A percentile compares a stretch with the other conserved stretches of the same genome.
Evolutionary conservation across 441 rosid genomes (phyloP).

Genomic region (Eutrema salsugineum): DNA sequence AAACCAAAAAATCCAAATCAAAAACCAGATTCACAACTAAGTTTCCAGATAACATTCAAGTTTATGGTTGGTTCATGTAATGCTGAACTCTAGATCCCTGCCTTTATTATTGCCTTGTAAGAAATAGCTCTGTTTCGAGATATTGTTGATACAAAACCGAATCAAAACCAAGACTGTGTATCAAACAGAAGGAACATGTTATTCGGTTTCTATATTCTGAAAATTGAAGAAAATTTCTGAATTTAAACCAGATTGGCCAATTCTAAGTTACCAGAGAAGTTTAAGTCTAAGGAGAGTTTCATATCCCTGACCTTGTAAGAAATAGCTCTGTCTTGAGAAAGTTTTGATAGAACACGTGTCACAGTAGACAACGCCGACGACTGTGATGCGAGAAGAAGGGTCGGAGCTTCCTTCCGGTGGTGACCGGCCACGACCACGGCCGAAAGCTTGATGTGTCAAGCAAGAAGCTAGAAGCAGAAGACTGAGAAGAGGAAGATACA

Average conservation of each 20-base stretch:
- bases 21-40: not conserved
- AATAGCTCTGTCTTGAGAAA: slow-evolving; percentile 61
- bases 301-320: slow-evolving; percentile 53
- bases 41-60: not conserved
- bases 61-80: not conserved
- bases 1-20: not conserved
- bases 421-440: slow-evolving; percentile 25
- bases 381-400: slow-evolving; percentile 50
- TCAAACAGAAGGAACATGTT: not conserved
- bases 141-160: too few relatives aligned
- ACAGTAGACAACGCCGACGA: slow-evolving; percentile 63
- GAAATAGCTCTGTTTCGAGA: slow-evolving; percentile 40
- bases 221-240: not conserved
- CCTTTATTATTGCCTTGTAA: slow-evolving; percentile 29
- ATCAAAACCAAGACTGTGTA: not conserved
- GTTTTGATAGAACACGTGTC: slow-evolving; percentile 48
- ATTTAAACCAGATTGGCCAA: not conserved
- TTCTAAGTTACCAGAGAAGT: not conserved
- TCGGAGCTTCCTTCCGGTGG: slow-evolving; percentile 10
- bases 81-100: not conserved
- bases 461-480: slow-evolving; percentile 30
- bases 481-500: slow-evolving; percentile 31
- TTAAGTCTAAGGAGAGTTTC: not conserved
- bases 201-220: not conserved
- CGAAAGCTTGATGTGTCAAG: slow-evolving; percentile 23